A percentile compares a stretch with the other conserved stretches of the same genome.
Conservation (phyloP, 78 protist species). For the Dictyostelium intermedium region DNA sequence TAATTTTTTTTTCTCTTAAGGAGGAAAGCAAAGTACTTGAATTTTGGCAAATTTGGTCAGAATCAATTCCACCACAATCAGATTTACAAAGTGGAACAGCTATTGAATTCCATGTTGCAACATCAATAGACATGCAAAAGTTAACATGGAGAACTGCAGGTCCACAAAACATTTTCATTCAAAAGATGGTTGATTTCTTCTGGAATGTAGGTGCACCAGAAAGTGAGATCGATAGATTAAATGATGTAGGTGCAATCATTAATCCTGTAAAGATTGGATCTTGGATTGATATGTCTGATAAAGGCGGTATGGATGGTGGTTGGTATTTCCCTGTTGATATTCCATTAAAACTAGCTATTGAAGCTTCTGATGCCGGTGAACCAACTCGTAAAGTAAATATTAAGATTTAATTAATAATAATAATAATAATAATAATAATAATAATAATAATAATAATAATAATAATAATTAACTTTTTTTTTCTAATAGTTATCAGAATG, state of each 20-base stretch:
- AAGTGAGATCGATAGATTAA: conserved; percentile 82
- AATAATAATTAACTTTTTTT: background rate
- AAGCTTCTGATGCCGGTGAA: conserved; percentile 84
- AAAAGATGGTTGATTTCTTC: conserved; percentile 89
- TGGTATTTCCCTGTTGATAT: conserved; percentile 90
- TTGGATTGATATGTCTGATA: conserved; percentile 86
- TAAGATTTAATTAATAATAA: background rate
- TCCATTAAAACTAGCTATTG: conserved; percentile 80
- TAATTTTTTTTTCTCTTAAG: background rate
- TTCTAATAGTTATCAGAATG: conserved; percentile 52
- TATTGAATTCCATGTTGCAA: conserved; percentile 83
- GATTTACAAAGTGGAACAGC: conserved; percentile 78
- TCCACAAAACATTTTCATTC: conserved; percentile 86
- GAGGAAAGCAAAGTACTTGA: conserved; percentile 71
- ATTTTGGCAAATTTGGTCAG: conserved; percentile 83
- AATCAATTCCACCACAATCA: conserved; percentile 75
- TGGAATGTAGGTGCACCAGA: conserved; percentile 91
- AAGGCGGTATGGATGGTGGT: conserved; percentile 90
- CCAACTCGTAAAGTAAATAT: conserved; percentile 60
- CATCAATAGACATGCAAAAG: conserved; percentile 85
- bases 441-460: too few species aligned
- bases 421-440: too few species aligned
- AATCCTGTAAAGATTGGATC: conserved; percentile 88
- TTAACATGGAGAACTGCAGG: conserved; percentile 88
- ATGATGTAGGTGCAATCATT: conserved; percentile 87